Evolutionary conservation across 139 green algal genomes (phyloP), one percentile per base, ranked within the genome.

Genomic region (Dunaliella primolecta): DNA sequence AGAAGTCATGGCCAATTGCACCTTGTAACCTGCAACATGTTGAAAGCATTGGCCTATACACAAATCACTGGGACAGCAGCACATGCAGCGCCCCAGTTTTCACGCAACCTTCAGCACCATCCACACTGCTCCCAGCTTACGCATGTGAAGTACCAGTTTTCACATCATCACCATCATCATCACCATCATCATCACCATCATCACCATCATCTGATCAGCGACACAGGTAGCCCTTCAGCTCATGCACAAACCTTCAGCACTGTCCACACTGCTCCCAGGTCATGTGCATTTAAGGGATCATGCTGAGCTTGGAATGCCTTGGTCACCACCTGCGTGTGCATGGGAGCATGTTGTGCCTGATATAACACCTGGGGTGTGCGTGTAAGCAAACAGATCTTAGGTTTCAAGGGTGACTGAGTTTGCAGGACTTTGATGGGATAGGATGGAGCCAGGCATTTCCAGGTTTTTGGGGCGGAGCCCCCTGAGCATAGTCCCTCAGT

Each of bases 261-360:
- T 29, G 81, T 35, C 83, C 89, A 90, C 0, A 91, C 90, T 70
- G 93, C 94, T 1, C 74, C 91, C 78, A 96, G 83, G 87, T 97
- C 94, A 1, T 11, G 46, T 0, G 84, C 86, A 23, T 89, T 91
- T 30, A 98, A 83, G 2, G 91, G 91, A 27, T 94, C 89, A 23
- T 84, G 79, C 86, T 98, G 95, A 23, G 80, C 81, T 83, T 95
- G 84, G 76, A 96, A 98, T 0, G 90, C 75, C 1, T 88, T 64
- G 0, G 95, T 97, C n/a, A 98, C 90, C 2, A 96, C 91, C 29
- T 64, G 46, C 46, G 46, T 15, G 15, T n/a, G 46, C 46, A 64
- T 64, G 46, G 46, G 7, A 64, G 46, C 46, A 25, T 64, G 46
- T 15, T 64, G 7, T 25, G 46, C 7, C 46, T 64, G 46, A 64